Base-by-base conservation (phyloP, 2,329 filamentous ascomycete genomes). In the Monosporascus sp. region DNA sequence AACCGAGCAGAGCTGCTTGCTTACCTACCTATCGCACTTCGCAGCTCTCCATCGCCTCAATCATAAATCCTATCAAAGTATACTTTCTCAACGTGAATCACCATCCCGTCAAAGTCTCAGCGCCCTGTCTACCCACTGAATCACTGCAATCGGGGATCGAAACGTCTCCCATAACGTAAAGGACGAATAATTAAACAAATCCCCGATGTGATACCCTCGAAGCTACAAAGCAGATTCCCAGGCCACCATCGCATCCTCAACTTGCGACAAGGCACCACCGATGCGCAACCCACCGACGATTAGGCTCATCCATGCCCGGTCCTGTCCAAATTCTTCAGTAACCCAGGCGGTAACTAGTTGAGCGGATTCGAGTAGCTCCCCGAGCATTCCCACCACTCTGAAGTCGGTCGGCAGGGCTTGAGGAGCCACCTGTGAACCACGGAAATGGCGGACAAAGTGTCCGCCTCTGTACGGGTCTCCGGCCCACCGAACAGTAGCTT, bases 401-500 rank as follows among this genome's bases (percentile, higher is more conserved):
- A 54, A 57, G 57, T 49, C 50, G 50, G 51, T 46, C 51, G 39
- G 55, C 53, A 53, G 54, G 54, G 41, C 50, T 50, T 46, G 50
- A 65, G 24, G 43, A 46, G 43, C 43, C 43, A 25, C 24, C 5
- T 8, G 20, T 18, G 24, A 46, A 46, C 39, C 11, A 17, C 43
- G 14, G 20, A 55, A 46, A 69, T 69, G 66, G 58, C 62, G 50
- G 73, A 79, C 54, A 64, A 72, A 65, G 85, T 86, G 78, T 82
- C 87, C 73, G 88, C 89, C 70, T 89, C 89, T 73, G 94, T 99
- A 77, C 88, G 94, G 81, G 91, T 99, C 75, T 96, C 91, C 62
- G 94, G 94, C 70, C 92, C 92, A 70, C 92, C 94, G 64, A 99
- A 99, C 76, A 94, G 90, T 75, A 94, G 89, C 75, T 97, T 96